Evolutionary conservation across 2,329 filamentous ascomycete genomes (phyloP), one percentile per base, ranked within the genome.

Genomic region (Fusarium sacchari): DNA sequence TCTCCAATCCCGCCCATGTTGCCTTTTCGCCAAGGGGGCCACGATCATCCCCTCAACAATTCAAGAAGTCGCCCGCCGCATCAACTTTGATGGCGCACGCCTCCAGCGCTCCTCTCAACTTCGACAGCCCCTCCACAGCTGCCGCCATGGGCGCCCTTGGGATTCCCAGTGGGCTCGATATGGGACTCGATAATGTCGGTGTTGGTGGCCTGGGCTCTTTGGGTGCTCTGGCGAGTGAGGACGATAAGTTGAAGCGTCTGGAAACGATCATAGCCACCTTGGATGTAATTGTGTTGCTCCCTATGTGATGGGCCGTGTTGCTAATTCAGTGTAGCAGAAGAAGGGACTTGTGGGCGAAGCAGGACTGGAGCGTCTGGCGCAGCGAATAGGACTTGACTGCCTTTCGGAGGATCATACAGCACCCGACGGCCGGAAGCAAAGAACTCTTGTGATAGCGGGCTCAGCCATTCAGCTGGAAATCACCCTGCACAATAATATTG

Each of bases 321-420:
- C 74, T 72, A 59, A 76, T 52, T 49, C 12, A 40, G 28, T 44
- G 14, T 37, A 83, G 80, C 82, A 85, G 64, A 84, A 81, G 75
- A 89, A 89, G 71, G 92, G 92, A 8, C 84, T 91, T 44, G 90
- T 96, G 42, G 94, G 92, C 74, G 92, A 94, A 77, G 90, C 92
- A 36, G 92, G 92, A 6, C 85, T 96, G n/a, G 90, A 93, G 80
- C 87, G 92, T 60, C 83, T 96, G 36, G 92, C 90, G 14, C 88
- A 89, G 76, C 86, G 89, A 61, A 86, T 92, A 60, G 92, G 92
- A n/a, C 83, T 93, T 43, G 91, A 92, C 69, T 87, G 86, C 63
- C 81, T 92, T 18, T 90, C 89, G 83, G 90, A 92, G 74, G 85
- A 86, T 34, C 78, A 85, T 50, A 84, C 82, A 47, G 84, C 84